Evolutionary conservation across 805 yeast species (phyloP), one percentile per base, ranked within the genome.

Genomic region (Sugiyamaella mastotermitis): DNA sequence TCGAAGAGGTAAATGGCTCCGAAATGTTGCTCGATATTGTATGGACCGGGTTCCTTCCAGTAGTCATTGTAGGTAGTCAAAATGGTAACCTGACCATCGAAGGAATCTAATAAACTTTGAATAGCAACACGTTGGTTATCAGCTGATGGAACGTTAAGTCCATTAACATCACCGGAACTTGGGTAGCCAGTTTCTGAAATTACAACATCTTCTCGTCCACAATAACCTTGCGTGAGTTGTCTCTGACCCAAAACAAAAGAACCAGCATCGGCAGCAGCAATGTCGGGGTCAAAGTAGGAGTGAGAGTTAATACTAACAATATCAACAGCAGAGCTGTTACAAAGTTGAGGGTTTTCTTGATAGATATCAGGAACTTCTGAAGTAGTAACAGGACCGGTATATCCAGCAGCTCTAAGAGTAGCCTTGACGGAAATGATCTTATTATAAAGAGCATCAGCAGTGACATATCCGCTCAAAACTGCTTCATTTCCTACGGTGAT

Each of bases 121-220:
- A 88, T 69, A 11, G 95, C 95, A 39, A 68, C 65, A 39, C 61
- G 55, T 66, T 87, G 96, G 62, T 86, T 87, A 8, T 56, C 83
- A 5, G 61, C 56, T 25, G 76, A 61, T 43, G 96, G 96, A 27
- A 78, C 72, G 49, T 86, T 83, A 35, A 62, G 62, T 40, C 96
- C 96, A 55, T 84, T 77, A 41, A 69, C 65, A 43, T 56, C 57
- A 53, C 96, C 96, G 28, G 67, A 64, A 49, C 80, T 75, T 51
- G 96, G 96, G 58, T 84, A 87, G 31, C 96, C 96, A 4, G 95
- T 86, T 62, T 87, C 96, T 15, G 94, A 79, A 40, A 87, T 76
- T 15, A 66, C 48, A 25, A 83, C 78, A 13, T 40, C 37, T 58
- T 70, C 65, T 41, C 65, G 62, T 20, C 72, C 64, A 65, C 96